Conservation (phyloP, 176 grass and related monocot species). For the Aegilops bicornis region DNA sequence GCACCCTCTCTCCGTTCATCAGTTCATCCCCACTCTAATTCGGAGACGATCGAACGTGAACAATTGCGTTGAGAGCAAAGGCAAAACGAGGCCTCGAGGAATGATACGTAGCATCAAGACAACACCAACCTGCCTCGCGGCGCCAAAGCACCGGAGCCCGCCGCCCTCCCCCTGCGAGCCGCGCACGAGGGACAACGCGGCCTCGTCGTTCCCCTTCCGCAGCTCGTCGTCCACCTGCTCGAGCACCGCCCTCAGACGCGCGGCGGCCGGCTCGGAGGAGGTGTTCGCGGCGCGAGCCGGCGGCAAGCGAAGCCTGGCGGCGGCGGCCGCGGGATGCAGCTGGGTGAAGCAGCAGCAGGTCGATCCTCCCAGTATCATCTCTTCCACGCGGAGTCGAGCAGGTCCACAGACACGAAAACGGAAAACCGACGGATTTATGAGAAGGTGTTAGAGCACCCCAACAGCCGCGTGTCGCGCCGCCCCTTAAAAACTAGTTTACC, state of each 20-base stretch:
- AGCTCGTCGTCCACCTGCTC: conserved; percentile 68
- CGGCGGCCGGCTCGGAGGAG: conserved; percentile 10
- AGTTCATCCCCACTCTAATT: neutral
- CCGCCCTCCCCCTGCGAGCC: conserved; percentile 42
- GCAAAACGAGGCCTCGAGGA: no score
- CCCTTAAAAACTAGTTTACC: no score
- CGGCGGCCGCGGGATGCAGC: neutral
- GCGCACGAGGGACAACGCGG: conserved; percentile 60
- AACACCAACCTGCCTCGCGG: conserved; percentile 46
- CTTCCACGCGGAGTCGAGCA: neutral
- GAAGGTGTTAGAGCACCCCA: no score
- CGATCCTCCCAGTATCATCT: conserved; percentile 6
- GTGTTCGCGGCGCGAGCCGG: conserved; percentile 29
- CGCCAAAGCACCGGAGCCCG: conserved; percentile 54
- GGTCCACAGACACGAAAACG: neutral
- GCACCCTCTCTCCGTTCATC: neutral
- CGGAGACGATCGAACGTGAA: neutral
- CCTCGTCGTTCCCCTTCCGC: conserved; percentile 55
- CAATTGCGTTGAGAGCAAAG: no score
- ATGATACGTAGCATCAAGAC: neutral
- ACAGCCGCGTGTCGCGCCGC: no score
- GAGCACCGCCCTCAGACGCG: conserved; percentile 32
- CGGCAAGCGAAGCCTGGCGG: conserved; percentile 13
- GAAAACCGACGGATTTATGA: neutral
- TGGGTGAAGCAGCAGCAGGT: neutral